Evolutionary conservation across 2,329 filamentous ascomycete species (phyloP), one percentile per base, ranked within the genome.

Genomic region (Fusarium nelsonii): DNA sequence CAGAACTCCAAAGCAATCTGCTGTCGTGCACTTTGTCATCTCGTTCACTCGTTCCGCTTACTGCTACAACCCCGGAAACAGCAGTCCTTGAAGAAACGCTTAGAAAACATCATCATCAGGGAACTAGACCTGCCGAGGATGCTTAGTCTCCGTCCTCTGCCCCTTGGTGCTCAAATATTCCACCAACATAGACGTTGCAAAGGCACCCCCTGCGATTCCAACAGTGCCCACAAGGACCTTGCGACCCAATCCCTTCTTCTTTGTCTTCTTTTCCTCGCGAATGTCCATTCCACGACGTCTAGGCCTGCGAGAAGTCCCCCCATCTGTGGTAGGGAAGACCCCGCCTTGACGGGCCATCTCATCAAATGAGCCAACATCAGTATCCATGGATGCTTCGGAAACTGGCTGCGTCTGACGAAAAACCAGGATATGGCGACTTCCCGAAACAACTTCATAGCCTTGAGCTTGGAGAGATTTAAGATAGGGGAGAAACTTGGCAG

Each of bases 371-470:
- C 91, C 91, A 68, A 88, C 75, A 8, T 34, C 56, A 30, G 61
- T 32, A 2, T 45, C 37, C 4, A 8, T 26, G 32, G 23, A 26
- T 18, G 15, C 23, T 8, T 41, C 53, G 3, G 73, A 68, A 10
- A 65, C 66, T 11, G 68, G 58, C 28, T 78, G 81, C 6, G 87
- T 83, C 77, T 91, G 90, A 66, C 88, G 88, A 73, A 92, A 91
- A 6, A 93, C 84, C 28, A 92, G 82, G 6, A 91, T 82, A 66
- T 92, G 85, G 8, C 85, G 85, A 48, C 83, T 83, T 2, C 89
- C 90, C 3, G 89, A 88, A 2, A 90, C 84, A 39, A 92, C 88
- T 70, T 91, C 89, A 65, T 88, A 92, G 0, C 90, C 90, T 57
- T 90, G 82, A 0, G 82, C 80, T 63, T 89, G 84, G 3, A 92